phyloP scores from a whole-genome alignment of 148 eudicot species.

The Cornus kousa region DNA sequence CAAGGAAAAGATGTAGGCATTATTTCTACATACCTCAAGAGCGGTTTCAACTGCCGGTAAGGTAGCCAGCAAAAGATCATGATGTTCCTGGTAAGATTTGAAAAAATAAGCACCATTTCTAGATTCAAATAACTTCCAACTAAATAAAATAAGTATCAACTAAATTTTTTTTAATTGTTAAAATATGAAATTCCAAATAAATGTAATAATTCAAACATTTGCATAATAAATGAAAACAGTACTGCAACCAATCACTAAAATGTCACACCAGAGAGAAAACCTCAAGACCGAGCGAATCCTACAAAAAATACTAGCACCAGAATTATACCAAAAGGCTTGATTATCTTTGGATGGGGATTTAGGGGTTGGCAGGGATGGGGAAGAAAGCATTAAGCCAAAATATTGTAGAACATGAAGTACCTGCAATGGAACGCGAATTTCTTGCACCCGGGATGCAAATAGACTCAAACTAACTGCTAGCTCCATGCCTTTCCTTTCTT shows the following conservation, averaged over 20 bases:
- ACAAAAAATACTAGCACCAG: no score
- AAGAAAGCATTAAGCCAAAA: background rate
- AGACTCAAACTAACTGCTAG: conserved; percentile 97
- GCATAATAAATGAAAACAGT: no score
- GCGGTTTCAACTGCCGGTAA: conserved; percentile 86
- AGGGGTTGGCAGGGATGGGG: no score
- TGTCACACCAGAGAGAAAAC: no score
- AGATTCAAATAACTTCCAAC: background rate
- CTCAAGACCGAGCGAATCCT: no score
- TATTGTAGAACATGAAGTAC: conserved; percentile 31
- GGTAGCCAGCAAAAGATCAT: conserved; percentile 75
- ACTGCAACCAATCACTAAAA: no score
- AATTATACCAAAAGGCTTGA: no score
- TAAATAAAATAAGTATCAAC: background rate
- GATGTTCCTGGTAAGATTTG: conserved; percentile 69
- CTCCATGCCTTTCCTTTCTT: conserved; percentile 99
- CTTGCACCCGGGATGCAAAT: conserved; percentile 99
- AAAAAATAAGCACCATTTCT: conserved; percentile 12
- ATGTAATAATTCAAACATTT: no score
- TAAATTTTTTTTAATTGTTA: no score
- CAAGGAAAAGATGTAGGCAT: conserved; percentile 8
- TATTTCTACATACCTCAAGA: conserved; percentile 61
- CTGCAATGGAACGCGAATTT: conserved; percentile 96
- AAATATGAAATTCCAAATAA: no score
- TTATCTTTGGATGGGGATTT: no score